Conservation (phyloP, 768 basidiomycete species). For the Mycena sanguinolenta region DNA sequence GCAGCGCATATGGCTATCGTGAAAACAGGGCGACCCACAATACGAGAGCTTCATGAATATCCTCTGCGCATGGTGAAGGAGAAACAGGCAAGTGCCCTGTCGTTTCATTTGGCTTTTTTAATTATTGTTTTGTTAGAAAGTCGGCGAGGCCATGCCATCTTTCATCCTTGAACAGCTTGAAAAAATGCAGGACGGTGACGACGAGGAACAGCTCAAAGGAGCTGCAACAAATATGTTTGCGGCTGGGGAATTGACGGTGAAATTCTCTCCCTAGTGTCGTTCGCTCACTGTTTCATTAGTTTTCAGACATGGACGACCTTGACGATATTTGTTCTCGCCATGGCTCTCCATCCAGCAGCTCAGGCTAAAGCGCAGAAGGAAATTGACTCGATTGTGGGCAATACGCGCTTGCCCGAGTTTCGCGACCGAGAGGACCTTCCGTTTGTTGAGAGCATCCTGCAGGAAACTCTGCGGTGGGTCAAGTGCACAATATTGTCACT, state of each 20-base stretch:
- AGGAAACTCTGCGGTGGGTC: too few relatives aligned
- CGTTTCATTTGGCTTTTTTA: background rate
- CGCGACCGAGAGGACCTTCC: slow-evolving; percentile 42
- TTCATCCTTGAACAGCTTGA: slow-evolving; percentile 7
- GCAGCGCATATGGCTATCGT: slow-evolving; percentile 38
- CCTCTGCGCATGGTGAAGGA: slow-evolving; percentile 9
- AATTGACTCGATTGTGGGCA: slow-evolving; percentile 46
- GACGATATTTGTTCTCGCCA: slow-evolving; percentile 46
- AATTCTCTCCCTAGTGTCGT: too few relatives aligned
- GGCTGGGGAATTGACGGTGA: slow-evolving; percentile 38
- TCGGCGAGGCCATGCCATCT: slow-evolving; percentile 1
- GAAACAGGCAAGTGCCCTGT: slow-evolving; percentile 39
- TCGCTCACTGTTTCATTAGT: background rate
- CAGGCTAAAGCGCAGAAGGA: slow-evolving; percentile 50
- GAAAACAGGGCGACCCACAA: background rate
- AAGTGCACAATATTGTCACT: background rate
- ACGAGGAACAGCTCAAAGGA: slow-evolving; percentile 1
- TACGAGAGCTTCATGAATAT: slow-evolving; percentile 11
- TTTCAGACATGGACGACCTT: slow-evolving; percentile 27
- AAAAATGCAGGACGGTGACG: background rate
- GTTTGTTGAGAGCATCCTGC: slow-evolving; percentile 28
- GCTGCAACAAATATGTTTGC: slow-evolving; percentile 20
- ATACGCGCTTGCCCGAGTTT: slow-evolving; percentile 42
- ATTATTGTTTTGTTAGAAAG: background rate
- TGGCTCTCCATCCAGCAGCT: slow-evolving; percentile 47